Base-by-base conservation (phyloP, 2,329 filamentous ascomycete species). In the Pseudogymnoascus sp. region DNA sequence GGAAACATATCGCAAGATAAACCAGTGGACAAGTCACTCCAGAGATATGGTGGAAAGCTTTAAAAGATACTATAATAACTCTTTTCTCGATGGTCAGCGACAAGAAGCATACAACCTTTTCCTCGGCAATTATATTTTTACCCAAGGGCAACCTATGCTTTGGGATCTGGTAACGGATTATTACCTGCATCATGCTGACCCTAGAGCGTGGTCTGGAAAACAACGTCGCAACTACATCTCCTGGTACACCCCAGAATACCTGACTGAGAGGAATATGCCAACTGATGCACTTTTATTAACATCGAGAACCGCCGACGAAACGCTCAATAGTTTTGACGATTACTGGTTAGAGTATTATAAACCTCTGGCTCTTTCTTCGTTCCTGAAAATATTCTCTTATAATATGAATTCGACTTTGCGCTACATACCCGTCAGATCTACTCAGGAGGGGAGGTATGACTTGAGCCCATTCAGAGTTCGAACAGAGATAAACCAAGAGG, bases 1-100 rank as follows among this genome's bases (percentile, higher is more conserved):
- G 92, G 92, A 96, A 67, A 99, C 94, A 4, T 99, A 99, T 74
- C 89, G 94, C 63, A 97, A 97, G 76, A 96, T 97, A 73, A 97
- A 97, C 68, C 93, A 97, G 73, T 99, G 94, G 94, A 96, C 92
- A 25, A 96, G 91, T 69, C 92, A 96, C 74, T 97, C 93, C 2
- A 84, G 94, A 67, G 94, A 99, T 74, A 97, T 99, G 93, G 92
- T 99, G 21, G 94, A 99, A 76, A 96, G 91, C 73, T 97, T 99
- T 79, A 99, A 97, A 74, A 85, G 94, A 29, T 99, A 97, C 74
- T 99, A 99, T 75, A 96, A 97, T 77, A 99, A 99, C 72, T 96
- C 93, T 0, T 99, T 99, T 73, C 83, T 99, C 7, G 94, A 99
- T 74, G 92, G 89, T n/a, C 94, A 99, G 72, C 86, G 94, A 33